These are phyloP conservation scores for Picocystis sp. DNA, from an alignment of 163 green algal species.

Conservation along the genomic window DNA sequence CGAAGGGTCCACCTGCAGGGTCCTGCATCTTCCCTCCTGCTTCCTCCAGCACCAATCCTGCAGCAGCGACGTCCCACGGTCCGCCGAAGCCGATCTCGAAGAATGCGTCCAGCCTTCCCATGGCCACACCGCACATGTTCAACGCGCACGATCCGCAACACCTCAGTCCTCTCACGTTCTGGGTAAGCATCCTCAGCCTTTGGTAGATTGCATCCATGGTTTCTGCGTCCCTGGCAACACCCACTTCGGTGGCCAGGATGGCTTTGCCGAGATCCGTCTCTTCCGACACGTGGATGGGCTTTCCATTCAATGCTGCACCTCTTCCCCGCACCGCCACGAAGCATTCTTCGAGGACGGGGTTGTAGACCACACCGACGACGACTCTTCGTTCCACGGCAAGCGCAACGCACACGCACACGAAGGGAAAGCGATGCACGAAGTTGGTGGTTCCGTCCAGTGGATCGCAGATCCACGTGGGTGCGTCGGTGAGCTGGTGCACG, in stretches of 20 bases:
- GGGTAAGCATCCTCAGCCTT: conserved; percentile 29
- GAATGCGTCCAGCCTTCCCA: conserved; percentile 66
- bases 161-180: conserved; percentile 21
- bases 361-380: conserved; percentile 78
- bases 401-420: conserved; percentile 78
- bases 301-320: conserved; percentile 57
- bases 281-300: conserved; percentile 32
- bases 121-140: conserved; percentile 67
- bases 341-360: conserved; percentile 76
- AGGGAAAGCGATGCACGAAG: conserved; percentile 87
- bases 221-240: conserved; percentile 39
- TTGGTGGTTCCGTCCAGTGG: conserved; percentile 76
- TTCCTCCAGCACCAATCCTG: conserved; percentile 55
- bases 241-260: conserved; percentile 81
- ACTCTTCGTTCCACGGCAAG: conserved; percentile 49
- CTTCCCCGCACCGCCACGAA: conserved; percentile 47
- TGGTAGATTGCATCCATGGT: conserved; percentile 53
- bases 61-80: conserved; percentile 80
- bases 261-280: conserved; percentile 34
- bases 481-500: conserved; percentile 45
- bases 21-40: conserved; percentile 68
- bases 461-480: conserved; percentile 80
- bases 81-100: conserved; percentile 90
- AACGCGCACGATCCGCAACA: conserved; percentile 78
- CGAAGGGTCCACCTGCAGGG: conserved; percentile 49